Percentiles rank a stretch among this genome's conserved stretches.
phyloP scores from a whole-genome alignment of 2,329 filamentous ascomycete genomes.

The Talaromyces sp. region DNA sequence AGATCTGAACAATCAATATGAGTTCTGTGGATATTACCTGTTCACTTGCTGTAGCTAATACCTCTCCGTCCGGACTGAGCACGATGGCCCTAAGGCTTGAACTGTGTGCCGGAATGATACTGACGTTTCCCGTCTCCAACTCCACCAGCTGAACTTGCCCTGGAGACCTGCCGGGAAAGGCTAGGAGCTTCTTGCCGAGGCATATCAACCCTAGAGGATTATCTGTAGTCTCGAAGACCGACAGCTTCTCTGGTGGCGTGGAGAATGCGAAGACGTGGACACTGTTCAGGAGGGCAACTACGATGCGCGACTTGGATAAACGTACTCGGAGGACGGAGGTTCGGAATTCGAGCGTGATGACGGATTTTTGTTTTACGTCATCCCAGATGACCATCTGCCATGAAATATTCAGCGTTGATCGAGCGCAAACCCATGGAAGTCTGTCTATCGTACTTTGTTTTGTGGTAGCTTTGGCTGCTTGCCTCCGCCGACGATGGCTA shows the following conservation, averaged over 20 bases:
- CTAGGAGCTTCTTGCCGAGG: slow-evolving; percentile 69
- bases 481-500: slow-evolving; percentile 86
- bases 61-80: slow-evolving; percentile 73
- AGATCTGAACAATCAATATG: slow-evolving; percentile 14
- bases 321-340: slow-evolving; percentile 78
- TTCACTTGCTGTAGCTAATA: slow-evolving; percentile 88
- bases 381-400: slow-evolving; percentile 79
- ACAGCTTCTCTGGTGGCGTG: slow-evolving; percentile 66
- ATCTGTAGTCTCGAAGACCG: slow-evolving; percentile 79
- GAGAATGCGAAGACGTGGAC: slow-evolving; percentile 79
- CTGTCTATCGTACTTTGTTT: slow-evolving; percentile 64
- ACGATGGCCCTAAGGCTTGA: slow-evolving; percentile 74
- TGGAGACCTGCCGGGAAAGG: slow-evolving; percentile 80
- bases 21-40: slow-evolving; percentile 48
- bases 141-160: slow-evolving; percentile 91
- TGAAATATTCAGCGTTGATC: background rate
- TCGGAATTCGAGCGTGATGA: slow-evolving; percentile 74
- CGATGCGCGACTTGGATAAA: slow-evolving; percentile 71
- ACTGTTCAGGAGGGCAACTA: slow-evolving; percentile 77
- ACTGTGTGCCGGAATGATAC: slow-evolving; percentile 88
- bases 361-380: slow-evolving; percentile 71
- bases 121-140: slow-evolving; percentile 74
- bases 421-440: background rate
- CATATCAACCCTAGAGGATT: slow-evolving; percentile 81
- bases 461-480: slow-evolving; percentile 79